These are phyloP conservation scores for Ziziphus jujuba DNA, from an alignment of 306 rosid genomes.

Conservation along the genomic window DNA sequence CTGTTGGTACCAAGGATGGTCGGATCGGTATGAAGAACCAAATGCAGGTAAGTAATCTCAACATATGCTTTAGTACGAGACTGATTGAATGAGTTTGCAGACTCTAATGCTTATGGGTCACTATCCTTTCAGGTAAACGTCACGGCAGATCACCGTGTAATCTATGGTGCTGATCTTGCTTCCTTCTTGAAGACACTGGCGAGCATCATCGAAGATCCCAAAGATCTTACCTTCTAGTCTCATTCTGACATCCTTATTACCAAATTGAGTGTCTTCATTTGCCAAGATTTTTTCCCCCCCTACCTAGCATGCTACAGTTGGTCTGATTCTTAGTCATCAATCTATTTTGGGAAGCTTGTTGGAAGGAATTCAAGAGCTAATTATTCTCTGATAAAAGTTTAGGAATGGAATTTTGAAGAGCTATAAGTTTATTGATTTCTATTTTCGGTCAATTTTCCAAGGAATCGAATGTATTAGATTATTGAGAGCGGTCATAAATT, in stretches of 20 bases:
- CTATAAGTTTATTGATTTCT: slow-evolving; percentile 1
- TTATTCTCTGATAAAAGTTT: slow-evolving; percentile 4
- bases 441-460: neutral
- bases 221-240: slow-evolving; percentile 86
- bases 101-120: slow-evolving; percentile 25
- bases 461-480: neutral
- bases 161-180: slow-evolving; percentile 93
- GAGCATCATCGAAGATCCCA: slow-evolving; percentile 85
- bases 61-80: neutral
- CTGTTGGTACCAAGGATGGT: slow-evolving; percentile 87
- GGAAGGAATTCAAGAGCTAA: slow-evolving; percentile 9
- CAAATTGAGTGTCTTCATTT: slow-evolving; percentile 10
- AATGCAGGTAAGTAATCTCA: slow-evolving; percentile 72
- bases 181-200: slow-evolving; percentile 91
- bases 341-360: slow-evolving; percentile 18
- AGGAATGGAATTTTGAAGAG: slow-evolving; percentile 29
- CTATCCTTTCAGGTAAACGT: slow-evolving; percentile 72
- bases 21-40: slow-evolving; percentile 86
- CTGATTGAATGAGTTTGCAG: neutral
- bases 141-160: slow-evolving; percentile 97
- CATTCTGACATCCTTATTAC: slow-evolving; percentile 16
- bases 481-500: neutral
- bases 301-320: neutral
- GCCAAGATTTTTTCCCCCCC: slow-evolving; percentile 3
- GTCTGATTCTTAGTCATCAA: slow-evolving; percentile 9